Evolutionary conservation across 345 rosid genomes (phyloP).

Genomic region (Cardiospermum halicacabum): DNA sequence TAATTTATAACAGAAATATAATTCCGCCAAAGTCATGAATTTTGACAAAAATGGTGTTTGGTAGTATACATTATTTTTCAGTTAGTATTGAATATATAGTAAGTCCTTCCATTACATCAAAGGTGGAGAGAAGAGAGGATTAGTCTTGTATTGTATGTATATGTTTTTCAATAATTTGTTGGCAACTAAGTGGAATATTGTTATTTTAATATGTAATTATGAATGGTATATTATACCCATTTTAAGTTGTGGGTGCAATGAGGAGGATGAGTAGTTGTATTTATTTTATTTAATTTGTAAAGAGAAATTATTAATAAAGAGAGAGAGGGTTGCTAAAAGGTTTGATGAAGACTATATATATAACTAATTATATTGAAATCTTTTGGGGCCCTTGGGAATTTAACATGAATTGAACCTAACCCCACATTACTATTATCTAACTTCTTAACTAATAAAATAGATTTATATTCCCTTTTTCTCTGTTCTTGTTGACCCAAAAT

Average conservation of each 20-base stretch:
- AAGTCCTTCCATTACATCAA: too few species aligned
- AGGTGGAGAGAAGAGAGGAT: background rate
- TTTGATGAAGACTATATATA: constrained; percentile 13
- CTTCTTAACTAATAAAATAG: constrained; percentile 6
- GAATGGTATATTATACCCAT: constrained; percentile 11
- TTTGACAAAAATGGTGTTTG: too few species aligned
- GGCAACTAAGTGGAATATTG: constrained; percentile 4
- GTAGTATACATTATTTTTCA: too few species aligned
- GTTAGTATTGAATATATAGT: too few species aligned
- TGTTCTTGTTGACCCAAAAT: constrained; percentile 22
- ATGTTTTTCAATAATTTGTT: constrained; percentile 21
- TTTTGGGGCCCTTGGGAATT: constrained; percentile 26
- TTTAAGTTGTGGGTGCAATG: constrained; percentile 19
- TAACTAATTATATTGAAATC: constrained; percentile 21
- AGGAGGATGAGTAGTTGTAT: constrained; percentile 2
- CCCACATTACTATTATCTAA: constrained; percentile 6
- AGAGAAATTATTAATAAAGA: background rate
- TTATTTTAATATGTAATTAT: constrained; percentile 7
- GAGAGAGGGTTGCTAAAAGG: constrained; percentile 5
- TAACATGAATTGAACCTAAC: constrained; percentile 43
- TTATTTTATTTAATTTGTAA: background rate
- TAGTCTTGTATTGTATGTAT: background rate
- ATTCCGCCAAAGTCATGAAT: too few species aligned
- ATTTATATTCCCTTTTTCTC: constrained; percentile 3
- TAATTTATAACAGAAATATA: too few species aligned